Evolutionary conservation across 2,329 filamentous ascomycete genomes (phyloP).

Genomic region (Arachnomyces sp.): DNA sequence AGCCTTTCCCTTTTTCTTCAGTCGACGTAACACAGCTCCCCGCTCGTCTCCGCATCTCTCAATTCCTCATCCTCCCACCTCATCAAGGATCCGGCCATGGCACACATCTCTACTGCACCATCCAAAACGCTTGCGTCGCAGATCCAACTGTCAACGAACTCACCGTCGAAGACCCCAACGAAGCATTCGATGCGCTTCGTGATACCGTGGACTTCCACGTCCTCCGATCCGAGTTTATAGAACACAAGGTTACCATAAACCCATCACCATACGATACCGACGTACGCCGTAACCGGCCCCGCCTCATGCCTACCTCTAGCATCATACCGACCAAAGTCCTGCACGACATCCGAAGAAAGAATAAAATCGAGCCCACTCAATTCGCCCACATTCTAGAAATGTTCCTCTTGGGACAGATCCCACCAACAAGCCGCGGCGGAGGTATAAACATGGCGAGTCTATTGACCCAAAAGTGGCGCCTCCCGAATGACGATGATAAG

Average conservation of each 20-base stretch:
- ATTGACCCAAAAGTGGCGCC: conserved; percentile 37
- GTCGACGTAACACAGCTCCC: conserved; percentile 56
- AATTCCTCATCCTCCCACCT: conserved; percentile 84
- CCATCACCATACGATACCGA: conserved; percentile 31
- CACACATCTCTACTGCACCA: conserved; percentile 68
- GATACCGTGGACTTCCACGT: conserved; percentile 55
- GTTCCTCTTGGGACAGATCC: conserved; percentile 53
- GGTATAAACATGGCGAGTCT: conserved; percentile 47
- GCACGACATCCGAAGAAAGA: conserved; percentile 41
- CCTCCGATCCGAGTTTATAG: conserved; percentile 45
- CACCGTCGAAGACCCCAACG: conserved; percentile 87
- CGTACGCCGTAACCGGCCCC: conserved; percentile 25
- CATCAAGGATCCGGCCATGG: conserved; percentile 79
- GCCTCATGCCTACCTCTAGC: conserved; percentile 42
- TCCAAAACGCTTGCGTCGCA: conserved; percentile 63
- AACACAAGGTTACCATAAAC: conserved; percentile 42
- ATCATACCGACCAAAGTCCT: conserved; percentile 48
- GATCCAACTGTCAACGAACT: conserved; percentile 68
- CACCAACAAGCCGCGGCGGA: conserved; percentile 39
- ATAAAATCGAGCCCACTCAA: conserved; percentile 55
- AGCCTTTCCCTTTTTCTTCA: conserved; percentile 33
- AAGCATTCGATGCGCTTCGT: conserved; percentile 58
- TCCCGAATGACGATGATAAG: conserved; percentile 48
- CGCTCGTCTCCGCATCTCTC: conserved; percentile 76
- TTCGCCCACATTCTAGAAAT: conserved; percentile 57